Percentiles rank a stretch among this genome's conserved stretches.
These are phyloP conservation scores for Termitomyces sp. DNA, from an alignment of 768 basidiomycete genomes.

Conservation along the genomic window DNA sequence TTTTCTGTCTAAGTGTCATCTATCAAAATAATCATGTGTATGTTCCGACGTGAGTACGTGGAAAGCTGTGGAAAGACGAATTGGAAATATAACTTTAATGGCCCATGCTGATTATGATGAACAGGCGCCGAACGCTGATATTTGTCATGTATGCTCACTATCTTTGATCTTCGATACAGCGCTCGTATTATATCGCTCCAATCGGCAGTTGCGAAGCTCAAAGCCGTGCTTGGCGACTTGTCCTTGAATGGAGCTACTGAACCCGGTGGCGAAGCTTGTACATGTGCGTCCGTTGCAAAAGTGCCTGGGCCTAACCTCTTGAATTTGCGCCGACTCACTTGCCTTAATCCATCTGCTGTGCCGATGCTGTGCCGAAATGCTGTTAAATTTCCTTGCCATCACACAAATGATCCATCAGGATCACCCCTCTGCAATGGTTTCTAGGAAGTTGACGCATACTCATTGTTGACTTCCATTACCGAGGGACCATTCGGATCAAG, in stretches of 20 bases:
- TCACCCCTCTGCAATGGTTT: neutral
- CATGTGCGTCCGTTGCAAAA: neutral
- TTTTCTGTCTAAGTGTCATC: neutral
- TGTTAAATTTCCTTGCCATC: neutral
- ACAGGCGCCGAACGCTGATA: neutral
- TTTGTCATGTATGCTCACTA: neutral
- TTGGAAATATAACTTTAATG: no score
- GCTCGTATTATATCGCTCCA: neutral
- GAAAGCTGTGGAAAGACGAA: neutral
- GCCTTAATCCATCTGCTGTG: neutral
- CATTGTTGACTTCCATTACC: neutral
- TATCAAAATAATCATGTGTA: no score
- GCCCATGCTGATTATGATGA: no score
- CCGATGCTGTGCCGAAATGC: neutral
- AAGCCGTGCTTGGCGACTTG: neutral
- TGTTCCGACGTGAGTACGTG: neutral
- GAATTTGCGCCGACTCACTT: neutral
- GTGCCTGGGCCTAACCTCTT: neutral
- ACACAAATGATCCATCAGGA: neutral
- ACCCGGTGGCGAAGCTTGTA: neutral
- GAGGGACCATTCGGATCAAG: conserved; percentile 2
- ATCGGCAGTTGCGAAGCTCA: neutral
- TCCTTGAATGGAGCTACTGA: neutral
- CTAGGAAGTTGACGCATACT: neutral
- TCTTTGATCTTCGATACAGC: neutral